These are phyloP conservation scores for Paramecium tetraurelia DNA, from an alignment of 73 alveolate species.

Conservation along the genomic window DNA sequence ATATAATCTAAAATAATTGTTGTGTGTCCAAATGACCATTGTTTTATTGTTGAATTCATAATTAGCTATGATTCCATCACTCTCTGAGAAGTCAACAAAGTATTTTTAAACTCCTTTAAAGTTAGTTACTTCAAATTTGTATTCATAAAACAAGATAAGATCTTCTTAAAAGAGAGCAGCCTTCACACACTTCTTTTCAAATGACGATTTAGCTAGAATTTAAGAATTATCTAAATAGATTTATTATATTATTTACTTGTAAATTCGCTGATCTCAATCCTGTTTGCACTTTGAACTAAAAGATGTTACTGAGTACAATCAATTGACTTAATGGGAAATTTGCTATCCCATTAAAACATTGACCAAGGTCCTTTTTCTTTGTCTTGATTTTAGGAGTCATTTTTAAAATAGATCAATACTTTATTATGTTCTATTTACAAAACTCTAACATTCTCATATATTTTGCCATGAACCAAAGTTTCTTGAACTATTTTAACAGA, in stretches of 20 bases:
- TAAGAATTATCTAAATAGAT: constrained; percentile 60
- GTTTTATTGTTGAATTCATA: constrained; percentile 78
- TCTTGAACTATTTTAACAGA: constrained; percentile 85
- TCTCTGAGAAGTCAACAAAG: constrained; percentile 82
- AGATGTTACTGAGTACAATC: constrained; percentile 80
- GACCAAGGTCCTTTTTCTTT: constrained; percentile 54
- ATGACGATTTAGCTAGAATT: constrained; percentile 66
- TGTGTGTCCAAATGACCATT: constrained; percentile 75
- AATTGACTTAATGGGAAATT: constrained; percentile 88
- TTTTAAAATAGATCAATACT: constrained; percentile 71
- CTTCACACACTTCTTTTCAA: constrained; percentile 78
- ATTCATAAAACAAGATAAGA: constrained; percentile 73
- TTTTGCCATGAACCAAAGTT: constrained; percentile 84
- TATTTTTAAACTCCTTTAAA: constrained; percentile 90
- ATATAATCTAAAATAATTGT: constrained; percentile 59
- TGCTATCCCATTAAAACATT: constrained; percentile 50
- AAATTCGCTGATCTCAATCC: constrained; percentile 84
- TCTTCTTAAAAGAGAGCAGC: constrained; percentile 88
- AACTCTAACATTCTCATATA: constrained; percentile 87
- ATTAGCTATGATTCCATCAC: constrained; percentile 89
- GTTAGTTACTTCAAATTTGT: constrained; percentile 86
- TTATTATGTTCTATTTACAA: constrained; percentile 86
- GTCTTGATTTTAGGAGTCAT: constrained; percentile 36
- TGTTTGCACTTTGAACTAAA: constrained; percentile 90
- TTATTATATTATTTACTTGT: constrained; percentile 46